Base-by-base conservation (phyloP, 23 red algal genomes). In the Gracilariopsis chorda region DNA sequence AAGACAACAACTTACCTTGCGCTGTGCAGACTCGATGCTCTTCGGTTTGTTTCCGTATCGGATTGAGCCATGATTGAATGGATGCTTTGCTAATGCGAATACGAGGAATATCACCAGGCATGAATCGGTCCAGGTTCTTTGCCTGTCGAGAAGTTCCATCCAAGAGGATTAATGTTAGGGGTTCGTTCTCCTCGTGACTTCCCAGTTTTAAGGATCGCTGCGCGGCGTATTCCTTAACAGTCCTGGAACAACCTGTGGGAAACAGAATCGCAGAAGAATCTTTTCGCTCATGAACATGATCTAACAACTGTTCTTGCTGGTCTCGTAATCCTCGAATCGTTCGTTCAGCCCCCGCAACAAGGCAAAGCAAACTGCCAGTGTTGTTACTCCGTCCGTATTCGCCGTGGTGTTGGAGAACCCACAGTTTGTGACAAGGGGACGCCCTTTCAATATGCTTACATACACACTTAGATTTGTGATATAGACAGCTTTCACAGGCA, bases 101-200 rank as follows among this genome's bases (percentile, higher is more conserved):
- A 13, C 84, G 16, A 0, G 68, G 65, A 52, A 89, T 41, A 23
- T 19, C 53, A 35, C 84, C 77, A 9, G 84, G 84, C 84, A 89
- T 89, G 47, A 78, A 78, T 17, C 45, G 68, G 37, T 89, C 84
- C 61, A 89, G 55, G 64, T 89, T 89, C 40, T 89, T 89, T 9
- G 84, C 84, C 21, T 89, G 84, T 17, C 69, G 51, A 48, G 84
- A 89, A 16, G 84, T 89, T 16, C 84, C 84, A 78, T 89, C 84
- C 44, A 78, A 65, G 37, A 89, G 51, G 28, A 89, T 56, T 53
- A 89, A 47, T 14, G 67, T 61, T 43, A 74, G 43, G 29, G 65
- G 48, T 42, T 46, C 84, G 28, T 4, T 46, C 21, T 89, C 65
- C 9, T 24, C 69, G 32, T 36, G 21, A 12, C 7, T 2, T 20